These are phyloP conservation scores for Calonectria henricotiae DNA, from an alignment of 2,329 filamentous ascomycete genomes.

Conservation along the genomic window DNA sequence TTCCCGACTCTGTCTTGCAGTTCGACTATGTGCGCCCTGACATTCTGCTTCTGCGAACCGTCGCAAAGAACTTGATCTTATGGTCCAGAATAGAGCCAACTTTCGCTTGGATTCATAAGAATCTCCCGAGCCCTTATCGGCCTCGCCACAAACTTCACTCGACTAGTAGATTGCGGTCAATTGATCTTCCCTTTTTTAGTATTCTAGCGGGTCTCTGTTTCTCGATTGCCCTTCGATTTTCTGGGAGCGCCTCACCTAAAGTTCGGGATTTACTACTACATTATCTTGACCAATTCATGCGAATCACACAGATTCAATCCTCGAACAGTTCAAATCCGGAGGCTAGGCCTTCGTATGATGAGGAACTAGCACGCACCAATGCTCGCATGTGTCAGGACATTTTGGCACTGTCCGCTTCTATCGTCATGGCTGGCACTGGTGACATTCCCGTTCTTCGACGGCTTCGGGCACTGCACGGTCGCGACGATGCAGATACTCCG, in stretches of 20 bases:
- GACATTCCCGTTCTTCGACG: conserved; percentile 89
- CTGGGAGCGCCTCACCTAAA: conserved; percentile 78
- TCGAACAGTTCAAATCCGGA: conserved; percentile 53
- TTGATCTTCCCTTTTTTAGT: conserved; percentile 93
- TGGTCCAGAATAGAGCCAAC: conserved; percentile 88
- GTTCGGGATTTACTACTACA: conserved; percentile 87
- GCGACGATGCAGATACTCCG: conserved; percentile 85
- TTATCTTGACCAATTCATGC: conserved; percentile 90
- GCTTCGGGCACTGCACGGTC: conserved; percentile 89
- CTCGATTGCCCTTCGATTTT: conserved; percentile 81
- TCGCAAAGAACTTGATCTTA: conserved; percentile 92
- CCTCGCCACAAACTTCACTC: conserved; percentile 73
- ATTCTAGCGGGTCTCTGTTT: conserved; percentile 93
- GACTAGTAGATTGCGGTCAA: conserved; percentile 78
- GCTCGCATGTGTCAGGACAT: conserved; percentile 94
- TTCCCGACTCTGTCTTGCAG: conserved; percentile 90
- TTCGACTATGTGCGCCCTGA: conserved; percentile 98
- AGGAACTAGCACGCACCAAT: conserved; percentile 85
- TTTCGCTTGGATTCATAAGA: conserved; percentile 82
- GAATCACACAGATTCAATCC: conserved; percentile 76
- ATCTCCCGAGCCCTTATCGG: conserved; percentile 81
- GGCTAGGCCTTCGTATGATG: conserved; percentile 77
- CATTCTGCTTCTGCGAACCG: conserved; percentile 89
- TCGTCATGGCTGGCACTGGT: conserved; percentile 96
- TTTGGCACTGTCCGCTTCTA: conserved; percentile 84